Evolutionary conservation across 805 yeast genomes (phyloP).

Genomic region (Kazachstania psychrophila): DNA sequence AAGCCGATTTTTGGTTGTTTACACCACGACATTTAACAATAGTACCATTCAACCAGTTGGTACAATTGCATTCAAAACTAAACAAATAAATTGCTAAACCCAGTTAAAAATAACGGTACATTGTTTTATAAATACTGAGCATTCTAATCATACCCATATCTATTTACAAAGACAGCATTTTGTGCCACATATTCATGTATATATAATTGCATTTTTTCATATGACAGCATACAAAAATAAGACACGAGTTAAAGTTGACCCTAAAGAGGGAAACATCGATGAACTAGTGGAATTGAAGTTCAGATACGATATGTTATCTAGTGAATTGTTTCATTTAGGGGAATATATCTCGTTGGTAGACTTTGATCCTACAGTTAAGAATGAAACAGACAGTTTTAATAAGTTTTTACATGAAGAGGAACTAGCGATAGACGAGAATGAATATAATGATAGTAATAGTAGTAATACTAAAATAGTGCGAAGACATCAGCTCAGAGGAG

Average conservation of each 20-base stretch:
- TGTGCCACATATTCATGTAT: conserved; percentile 7
- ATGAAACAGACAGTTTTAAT: conserved; percentile 32
- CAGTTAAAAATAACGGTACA: not conserved
- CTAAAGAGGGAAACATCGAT: conserved; percentile 8
- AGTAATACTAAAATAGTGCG: not conserved
- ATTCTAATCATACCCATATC: conserved; percentile 4
- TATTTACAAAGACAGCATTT: not conserved
- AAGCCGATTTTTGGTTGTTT: no score
- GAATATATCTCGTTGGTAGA: conserved; percentile 53
- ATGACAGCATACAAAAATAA: conserved; percentile 4
- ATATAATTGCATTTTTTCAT: not conserved
- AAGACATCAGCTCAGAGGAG: conserved; percentile 2
- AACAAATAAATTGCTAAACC: no score
- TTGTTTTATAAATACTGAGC: conserved; percentile 3
- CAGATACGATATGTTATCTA: conserved; percentile 40
- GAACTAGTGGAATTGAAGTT: conserved; percentile 37
- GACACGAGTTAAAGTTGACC: not conserved
- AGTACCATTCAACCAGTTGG: no score
- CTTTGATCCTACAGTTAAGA: conserved; percentile 43
- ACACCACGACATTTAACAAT: no score
- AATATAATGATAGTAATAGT: conserved; percentile 6
- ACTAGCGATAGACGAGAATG: conserved; percentile 9
- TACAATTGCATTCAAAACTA: no score
- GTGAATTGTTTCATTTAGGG: conserved; percentile 55
- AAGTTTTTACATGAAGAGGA: conserved; percentile 25